Conservation (phyloP, 2,329 filamentous ascomycete genomes). For the Sporothrix luriei region DNA sequence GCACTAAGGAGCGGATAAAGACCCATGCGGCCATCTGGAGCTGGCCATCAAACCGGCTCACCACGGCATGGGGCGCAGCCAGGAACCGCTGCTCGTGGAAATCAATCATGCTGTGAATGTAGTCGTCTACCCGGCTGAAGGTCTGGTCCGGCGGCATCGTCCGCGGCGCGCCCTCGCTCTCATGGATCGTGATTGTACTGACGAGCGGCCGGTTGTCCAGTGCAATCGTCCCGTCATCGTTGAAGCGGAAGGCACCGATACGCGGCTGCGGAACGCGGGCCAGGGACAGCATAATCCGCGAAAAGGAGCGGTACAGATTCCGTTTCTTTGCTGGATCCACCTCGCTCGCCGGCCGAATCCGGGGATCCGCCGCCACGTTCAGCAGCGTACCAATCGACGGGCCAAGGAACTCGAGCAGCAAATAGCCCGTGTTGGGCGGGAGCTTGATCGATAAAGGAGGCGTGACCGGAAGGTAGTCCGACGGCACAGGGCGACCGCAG, state of each 20-base stretch:
- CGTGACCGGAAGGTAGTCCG: too few relatives aligned
- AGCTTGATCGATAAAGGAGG: too few relatives aligned
- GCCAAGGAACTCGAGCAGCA: too few relatives aligned
- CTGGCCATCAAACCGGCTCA: constrained; percentile 38
- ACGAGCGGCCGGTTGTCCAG: constrained; percentile 34
- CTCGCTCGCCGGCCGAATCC: constrained; percentile 17
- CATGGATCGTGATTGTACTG: constrained; percentile 40
- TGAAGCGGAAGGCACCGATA: constrained; percentile 39
- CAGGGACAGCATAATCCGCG: constrained; percentile 40
- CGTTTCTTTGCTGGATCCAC: too few relatives aligned
- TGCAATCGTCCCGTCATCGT: constrained; percentile 36
- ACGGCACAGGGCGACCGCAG: too few relatives aligned
- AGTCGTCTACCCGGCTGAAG: constrained; percentile 42
- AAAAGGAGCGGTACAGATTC: constrained; percentile 31
- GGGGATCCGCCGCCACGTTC: constrained; percentile 5
- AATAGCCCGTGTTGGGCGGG: too few relatives aligned
- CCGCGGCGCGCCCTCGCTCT: constrained; percentile 42
- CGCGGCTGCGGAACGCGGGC: constrained; percentile 40
- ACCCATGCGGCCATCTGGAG: constrained; percentile 39
- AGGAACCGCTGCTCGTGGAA: constrained; percentile 40
- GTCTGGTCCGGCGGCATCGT: constrained; percentile 41
- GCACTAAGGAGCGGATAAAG: constrained; percentile 17
- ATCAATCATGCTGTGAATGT: constrained; percentile 38
- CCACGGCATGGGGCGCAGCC: constrained; percentile 38
- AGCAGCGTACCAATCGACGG: too few relatives aligned